These are phyloP conservation scores for Sporothrix luriei DNA, from an alignment of 2,329 filamentous ascomycete species.

Conservation along the genomic window DNA sequence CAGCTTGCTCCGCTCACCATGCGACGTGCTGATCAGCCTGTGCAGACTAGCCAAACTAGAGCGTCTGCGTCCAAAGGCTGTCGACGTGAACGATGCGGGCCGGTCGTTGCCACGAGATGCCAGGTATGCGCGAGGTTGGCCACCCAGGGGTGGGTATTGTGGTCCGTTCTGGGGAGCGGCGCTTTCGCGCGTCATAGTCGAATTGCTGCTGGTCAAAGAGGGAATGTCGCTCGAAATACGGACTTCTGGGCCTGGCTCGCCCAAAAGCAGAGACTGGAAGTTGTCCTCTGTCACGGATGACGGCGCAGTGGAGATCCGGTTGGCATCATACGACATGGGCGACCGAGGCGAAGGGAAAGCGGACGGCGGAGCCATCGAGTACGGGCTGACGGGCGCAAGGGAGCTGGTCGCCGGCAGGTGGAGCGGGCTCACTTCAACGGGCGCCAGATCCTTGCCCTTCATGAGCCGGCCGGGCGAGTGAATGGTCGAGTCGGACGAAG, in stretches of 20 bases:
- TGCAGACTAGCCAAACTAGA: conserved; percentile 77
- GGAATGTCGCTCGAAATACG: conserved; percentile 72
- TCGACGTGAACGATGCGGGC: conserved; percentile 63
- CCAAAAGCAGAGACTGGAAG: conserved; percentile 70
- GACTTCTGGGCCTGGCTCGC: conserved; percentile 72
- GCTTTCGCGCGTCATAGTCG: conserved; percentile 74
- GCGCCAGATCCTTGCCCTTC: conserved; percentile 51
- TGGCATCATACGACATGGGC: conserved; percentile 69
- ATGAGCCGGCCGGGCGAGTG: conserved; percentile 51
- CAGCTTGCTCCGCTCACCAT: conserved; percentile 74
- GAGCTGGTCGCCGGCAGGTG: conserved; percentile 48
- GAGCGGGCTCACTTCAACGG: conserved; percentile 55
- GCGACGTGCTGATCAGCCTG: conserved; percentile 72
- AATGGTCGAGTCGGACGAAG: conserved; percentile 48
- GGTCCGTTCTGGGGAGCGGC: conserved; percentile 48
- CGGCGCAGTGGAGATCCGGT: conserved; percentile 72
- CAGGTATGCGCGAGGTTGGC: conserved; percentile 53
- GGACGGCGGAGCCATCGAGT: conserved; percentile 65
- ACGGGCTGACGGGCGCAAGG: conserved; percentile 62
- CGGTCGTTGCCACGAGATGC: conserved; percentile 56
- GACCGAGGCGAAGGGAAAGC: conserved; percentile 68
- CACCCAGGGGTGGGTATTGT: conserved; percentile 49
- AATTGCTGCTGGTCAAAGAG: conserved; percentile 74
- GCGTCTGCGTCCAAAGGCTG: conserved; percentile 68
- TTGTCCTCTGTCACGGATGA: conserved; percentile 74